Evolutionary conservation across 306 rosid species (phyloP), one percentile per base, ranked within the genome.

Genomic region (Astragalus membranaceus): DNA sequence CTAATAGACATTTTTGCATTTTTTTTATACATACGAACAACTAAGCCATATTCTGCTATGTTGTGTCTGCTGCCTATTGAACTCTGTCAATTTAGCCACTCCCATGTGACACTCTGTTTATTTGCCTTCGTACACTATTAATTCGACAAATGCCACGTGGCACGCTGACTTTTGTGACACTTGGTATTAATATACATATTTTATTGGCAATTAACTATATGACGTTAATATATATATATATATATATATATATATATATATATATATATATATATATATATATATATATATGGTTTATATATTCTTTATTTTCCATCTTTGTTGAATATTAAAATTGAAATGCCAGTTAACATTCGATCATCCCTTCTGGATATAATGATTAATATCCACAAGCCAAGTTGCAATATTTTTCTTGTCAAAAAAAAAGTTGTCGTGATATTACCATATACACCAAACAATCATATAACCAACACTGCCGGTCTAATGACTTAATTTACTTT

Each of bases 11-110:
- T 54, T 67, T 29, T 46, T 20, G 8, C 32, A 59, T 66, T 81
- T 72, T 72, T 58, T 81, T 76, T 72, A 81, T 72, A 51, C 72
- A 48, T 33, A 5, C 39, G 60, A 76, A 81, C 79, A 77, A 81
- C 85, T 73, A 81, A 77, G 85, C 82, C 82, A 81, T 73, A 72
- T 81, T 76, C 81, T 72, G 58, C 33, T 71, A n/a, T 76, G 55
- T 36, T 67, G 69, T 81, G 79, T 72, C 66, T 60, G 68, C 66
- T 60, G 68, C 47, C 10, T 30, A 16, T 48, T 70, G 73, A 62
- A 58, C 78, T 17, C 39, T 67, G 72, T 68, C 67, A 61, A 35
- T 57, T 69, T 69, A 80, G 41, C 70, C 70, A 65, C 53, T 70
- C 60, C 56, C 81, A 82, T 75, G 86, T 75, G 83, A 75, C 70